Evolutionary conservation across 371 early-diverging fungal genomes (phyloP).

Genomic region (Mortierella sp.): DNA sequence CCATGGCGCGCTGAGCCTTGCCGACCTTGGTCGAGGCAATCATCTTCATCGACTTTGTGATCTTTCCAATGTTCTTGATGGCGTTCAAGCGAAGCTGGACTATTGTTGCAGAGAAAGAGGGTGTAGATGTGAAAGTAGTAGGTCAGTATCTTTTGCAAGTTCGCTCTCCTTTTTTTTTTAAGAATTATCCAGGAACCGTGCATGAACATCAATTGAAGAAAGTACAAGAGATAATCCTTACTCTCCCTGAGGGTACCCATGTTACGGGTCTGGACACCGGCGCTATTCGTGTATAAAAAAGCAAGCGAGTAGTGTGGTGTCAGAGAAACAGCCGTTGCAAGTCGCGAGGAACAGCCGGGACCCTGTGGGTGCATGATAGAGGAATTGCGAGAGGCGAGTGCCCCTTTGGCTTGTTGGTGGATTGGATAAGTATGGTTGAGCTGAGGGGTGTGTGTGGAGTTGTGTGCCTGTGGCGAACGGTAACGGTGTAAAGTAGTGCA

Average conservation of each 20-base stretch:
- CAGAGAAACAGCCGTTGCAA: background rate
- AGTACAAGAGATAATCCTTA: slow-evolving; percentile 59
- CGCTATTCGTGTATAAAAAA: slow-evolving; percentile 17
- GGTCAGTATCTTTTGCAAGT: background rate
- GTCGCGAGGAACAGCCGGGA: background rate
- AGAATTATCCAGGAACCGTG: slow-evolving; percentile 9
- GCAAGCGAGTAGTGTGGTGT: background rate
- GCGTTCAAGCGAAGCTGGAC: slow-evolving; percentile 97
- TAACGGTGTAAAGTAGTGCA: too few species aligned
- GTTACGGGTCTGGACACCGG: slow-evolving; percentile 82
- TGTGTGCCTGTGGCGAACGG: too few species aligned
- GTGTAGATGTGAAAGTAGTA: background rate
- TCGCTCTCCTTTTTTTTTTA: background rate
- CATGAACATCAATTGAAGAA: background rate
- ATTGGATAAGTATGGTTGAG: too few species aligned
- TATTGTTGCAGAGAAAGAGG: slow-evolving; percentile 48
- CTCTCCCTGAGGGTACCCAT: slow-evolving; percentile 95
- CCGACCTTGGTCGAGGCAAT: slow-evolving; percentile 99
- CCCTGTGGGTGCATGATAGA: too few species aligned
- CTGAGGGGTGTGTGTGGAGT: too few species aligned
- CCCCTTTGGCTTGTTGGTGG: too few species aligned
- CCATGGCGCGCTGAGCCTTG: slow-evolving; percentile 96
- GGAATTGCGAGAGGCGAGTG: too few species aligned
- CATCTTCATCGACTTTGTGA: slow-evolving; percentile 99
- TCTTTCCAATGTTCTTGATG: slow-evolving; percentile 97